Percentiles rank a stretch among this genome's conserved stretches.
Conservation (phyloP, 1,284 basidiomycete genomes). For the Sporisorium exsertum region DNA sequence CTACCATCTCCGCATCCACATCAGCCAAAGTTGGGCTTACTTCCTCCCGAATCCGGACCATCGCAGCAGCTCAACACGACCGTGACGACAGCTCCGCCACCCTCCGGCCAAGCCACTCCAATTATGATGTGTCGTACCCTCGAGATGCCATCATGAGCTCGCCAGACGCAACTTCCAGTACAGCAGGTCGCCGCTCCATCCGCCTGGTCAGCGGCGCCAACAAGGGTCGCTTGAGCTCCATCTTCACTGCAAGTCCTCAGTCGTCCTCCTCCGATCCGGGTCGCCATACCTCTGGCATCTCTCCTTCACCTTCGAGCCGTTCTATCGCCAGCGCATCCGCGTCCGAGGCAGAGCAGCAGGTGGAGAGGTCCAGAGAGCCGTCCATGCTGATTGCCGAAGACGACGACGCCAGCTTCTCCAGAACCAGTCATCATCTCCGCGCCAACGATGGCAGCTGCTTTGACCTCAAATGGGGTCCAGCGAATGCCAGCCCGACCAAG, state of each 20-base stretch:
- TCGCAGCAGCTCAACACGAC: slow-evolving; percentile 24
- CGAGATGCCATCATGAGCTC: not conserved
- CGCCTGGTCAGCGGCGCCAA: slow-evolving; percentile 17
- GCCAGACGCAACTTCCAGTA: not conserved
- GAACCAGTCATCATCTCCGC: slow-evolving; percentile 32
- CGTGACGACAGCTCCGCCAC: slow-evolving; percentile 50
- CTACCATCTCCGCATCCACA: slow-evolving; percentile 30
- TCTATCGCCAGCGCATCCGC: slow-evolving; percentile 25
- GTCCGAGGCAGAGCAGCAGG: slow-evolving; percentile 10
- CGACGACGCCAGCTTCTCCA: slow-evolving; percentile 27
- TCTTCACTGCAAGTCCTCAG: slow-evolving; percentile 41
- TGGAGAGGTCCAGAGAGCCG: slow-evolving; percentile 47
- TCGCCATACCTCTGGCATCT: not conserved
- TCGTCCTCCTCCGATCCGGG: slow-evolving; percentile 10
- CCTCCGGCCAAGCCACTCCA: slow-evolving; percentile 29
- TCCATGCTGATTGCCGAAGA: slow-evolving; percentile 47
- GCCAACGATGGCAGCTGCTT: slow-evolving; percentile 57
- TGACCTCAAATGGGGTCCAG: slow-evolving; percentile 38
- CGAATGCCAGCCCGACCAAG: slow-evolving; percentile 29
- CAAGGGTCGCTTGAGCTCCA: slow-evolving; percentile 32
- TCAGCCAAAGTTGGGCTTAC: slow-evolving; percentile 22
- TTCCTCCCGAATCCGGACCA: not conserved
- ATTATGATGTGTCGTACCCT: not conserved
- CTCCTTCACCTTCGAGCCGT: slow-evolving; percentile 19
- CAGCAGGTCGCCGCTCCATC: slow-evolving; percentile 19